Evolutionary conservation across 2,329 filamentous ascomycete species (phyloP), one percentile per base, ranked within the genome.

Genomic region (Hymenoscyphus linearis): DNA sequence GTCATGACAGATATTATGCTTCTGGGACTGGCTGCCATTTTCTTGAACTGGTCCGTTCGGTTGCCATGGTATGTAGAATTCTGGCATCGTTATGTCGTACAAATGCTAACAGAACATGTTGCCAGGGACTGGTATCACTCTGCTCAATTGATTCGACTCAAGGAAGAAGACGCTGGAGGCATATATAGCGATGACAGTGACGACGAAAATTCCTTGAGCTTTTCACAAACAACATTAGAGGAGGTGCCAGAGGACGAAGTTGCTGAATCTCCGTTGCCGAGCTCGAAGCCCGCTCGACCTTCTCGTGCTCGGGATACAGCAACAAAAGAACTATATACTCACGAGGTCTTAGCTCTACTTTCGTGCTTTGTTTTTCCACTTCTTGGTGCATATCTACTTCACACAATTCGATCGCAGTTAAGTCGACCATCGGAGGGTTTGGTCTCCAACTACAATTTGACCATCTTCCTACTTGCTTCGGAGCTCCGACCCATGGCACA

Each of bases 381-480:
- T 0, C 72, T 91, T 3, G 90, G 90, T n/a, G 90, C 93, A 31
- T 95, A 89, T 75, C 78, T 97, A 44, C 80, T 98, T 12, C 93
- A 97, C 72, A 79, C 85, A 22, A 89, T 97, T 62, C 85, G 93
- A 57, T 83, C 82, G 9, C 91, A 93, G 69, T 83, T 98, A 18
- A 93, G 89, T 26, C 82, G 90, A 1, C 90, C 90, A 0, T 92
- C 91, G 0, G 92, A 96, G 73, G 90, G 90, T 1, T 79, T 98
- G 12, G 88, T 98, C 6, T 96, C 91, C 4, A 90, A 96, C 74
- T 96, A 93, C 76, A 97, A 97, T 74, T 80, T 98, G 59, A 92
- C 88, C 13, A 90, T 98, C 58, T 98, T 97, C 74, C 79, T 96
- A 2, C 81, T 96, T 18, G 90, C 89, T 0, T 90, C 93, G 3